Evolutionary conservation across 1,284 basidiomycete genomes (phyloP).

Genomic region (Cutaneotrichosporon dermatis): DNA sequence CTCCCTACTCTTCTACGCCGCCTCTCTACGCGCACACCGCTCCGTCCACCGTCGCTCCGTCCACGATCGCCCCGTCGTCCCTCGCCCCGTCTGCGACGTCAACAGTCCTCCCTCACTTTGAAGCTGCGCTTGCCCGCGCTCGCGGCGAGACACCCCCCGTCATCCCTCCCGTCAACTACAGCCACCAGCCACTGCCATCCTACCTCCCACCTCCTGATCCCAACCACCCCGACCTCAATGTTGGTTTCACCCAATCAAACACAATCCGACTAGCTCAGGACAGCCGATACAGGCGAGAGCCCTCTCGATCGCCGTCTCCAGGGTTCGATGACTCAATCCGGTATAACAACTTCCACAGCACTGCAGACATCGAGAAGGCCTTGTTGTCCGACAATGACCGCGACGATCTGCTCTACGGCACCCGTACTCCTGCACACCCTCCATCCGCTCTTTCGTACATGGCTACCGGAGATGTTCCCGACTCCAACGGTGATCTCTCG

Average conservation of each 20-base stretch:
- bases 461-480: neutral
- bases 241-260: conserved; percentile 32
- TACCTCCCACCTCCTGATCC: conserved; percentile 40
- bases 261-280: conserved; percentile 29
- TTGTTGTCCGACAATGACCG: conserved; percentile 20
- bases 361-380: conserved; percentile 32
- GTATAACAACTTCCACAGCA: neutral
- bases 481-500: conserved; percentile 19
- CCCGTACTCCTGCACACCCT: neutral
- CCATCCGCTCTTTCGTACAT: conserved; percentile 1
- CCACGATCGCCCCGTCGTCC: conserved; percentile 1
- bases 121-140: conserved; percentile 38
- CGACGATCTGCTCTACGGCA: conserved; percentile 3
- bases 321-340: conserved; percentile 24
- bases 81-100: neutral
- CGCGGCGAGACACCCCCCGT: conserved; percentile 9
- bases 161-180: neutral
- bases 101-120: conserved; percentile 33
- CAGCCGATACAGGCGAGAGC: conserved; percentile 13
- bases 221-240: conserved; percentile 40
- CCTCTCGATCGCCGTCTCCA: conserved; percentile 36
- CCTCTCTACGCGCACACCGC: conserved; percentile 1
- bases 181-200: conserved; percentile 27
- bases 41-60: neutral
- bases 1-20: conserved; percentile 1